Evolutionary conservation across 768 basidiomycete genomes (phyloP).

Genomic region (Macrolepiota dolichaula): DNA sequence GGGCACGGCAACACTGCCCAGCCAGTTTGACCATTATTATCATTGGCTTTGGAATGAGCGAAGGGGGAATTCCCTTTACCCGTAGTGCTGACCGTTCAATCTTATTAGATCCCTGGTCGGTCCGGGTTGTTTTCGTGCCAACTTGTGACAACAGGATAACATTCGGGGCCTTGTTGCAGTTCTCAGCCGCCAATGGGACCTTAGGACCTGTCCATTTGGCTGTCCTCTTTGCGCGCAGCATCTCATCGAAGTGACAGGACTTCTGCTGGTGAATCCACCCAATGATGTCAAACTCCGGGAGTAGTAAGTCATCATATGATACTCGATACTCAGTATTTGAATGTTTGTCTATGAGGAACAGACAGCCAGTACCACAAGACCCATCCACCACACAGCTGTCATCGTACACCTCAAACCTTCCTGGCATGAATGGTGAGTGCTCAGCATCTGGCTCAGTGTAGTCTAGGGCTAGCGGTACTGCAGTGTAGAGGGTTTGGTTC

Average conservation of each 20-base stretch:
- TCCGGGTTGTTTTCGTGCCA: no score
- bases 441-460: not conserved
- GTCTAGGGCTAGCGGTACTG: not conserved
- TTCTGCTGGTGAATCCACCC: not conserved
- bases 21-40: conserved; percentile 26
- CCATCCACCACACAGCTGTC: not conserved
- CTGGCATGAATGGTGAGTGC: not conserved
- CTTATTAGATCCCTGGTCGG: not conserved
- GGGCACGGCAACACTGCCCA: conserved; percentile 23
- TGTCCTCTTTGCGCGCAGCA: not conserved
- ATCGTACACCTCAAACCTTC: not conserved
- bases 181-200: no score
- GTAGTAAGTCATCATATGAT: no score
- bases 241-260: no score
- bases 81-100: not conserved
- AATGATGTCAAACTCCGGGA: not conserved
- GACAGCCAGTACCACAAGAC: no score
- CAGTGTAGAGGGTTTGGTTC: not conserved
- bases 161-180: no score
- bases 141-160: no score
- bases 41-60: conserved; percentile 24
- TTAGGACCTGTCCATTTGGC: not conserved
- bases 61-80: not conserved
- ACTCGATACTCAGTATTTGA: no score
- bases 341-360: no score